Evolutionary conservation across 2,329 filamentous ascomycete species (phyloP), one percentile per base, ranked within the genome.

Genomic region (Fusarium circinatum): DNA sequence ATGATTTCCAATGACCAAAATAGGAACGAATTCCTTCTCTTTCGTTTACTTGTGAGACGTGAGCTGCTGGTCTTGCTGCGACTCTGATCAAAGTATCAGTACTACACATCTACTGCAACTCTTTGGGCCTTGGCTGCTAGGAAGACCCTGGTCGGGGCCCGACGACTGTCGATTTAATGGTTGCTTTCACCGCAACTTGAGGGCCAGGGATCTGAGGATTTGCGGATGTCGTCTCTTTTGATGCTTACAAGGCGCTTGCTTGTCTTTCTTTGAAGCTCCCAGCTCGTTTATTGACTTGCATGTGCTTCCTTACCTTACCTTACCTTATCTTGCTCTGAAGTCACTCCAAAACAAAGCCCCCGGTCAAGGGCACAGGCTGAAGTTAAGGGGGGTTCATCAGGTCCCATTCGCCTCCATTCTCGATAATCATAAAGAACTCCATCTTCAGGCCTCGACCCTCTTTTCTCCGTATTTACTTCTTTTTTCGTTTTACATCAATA

Each of bases 181-280:
- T 65, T 64, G 66, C 76, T 78, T 78, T 78, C 76, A 78, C 76
- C 76, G 76, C 76, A 78, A 78, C 73, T 78, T 78, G 71, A 65
- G 63, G 64, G 71, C 44, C 74, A 75, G 75, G 68, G 67, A 70
- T 71, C 66, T 63, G 64, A 63, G 59, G 57, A 38, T 59, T 55
- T 42, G 67, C 62, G 56, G 62, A 65, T 62, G 67, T 52, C 70
- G 59, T 52, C 72, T 64, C 55, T 59, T 51, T 71, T 63, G 59
- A 58, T 58, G 52, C 60, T 62, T 65, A 61, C 72, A 66, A 65
- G 48, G 57, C 48, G 32, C 42, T 44, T 51, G 44, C 44, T 45
- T 52, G 49, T 62, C 38, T 58, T 51, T 44, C 32, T 36, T 52
- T 42, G 62, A 44, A 65, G n/a, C 41, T 42, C 26, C 36, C 24